Conservation (phyloP, 139 green algal species). For the Coccomyxa sp. region DNA sequence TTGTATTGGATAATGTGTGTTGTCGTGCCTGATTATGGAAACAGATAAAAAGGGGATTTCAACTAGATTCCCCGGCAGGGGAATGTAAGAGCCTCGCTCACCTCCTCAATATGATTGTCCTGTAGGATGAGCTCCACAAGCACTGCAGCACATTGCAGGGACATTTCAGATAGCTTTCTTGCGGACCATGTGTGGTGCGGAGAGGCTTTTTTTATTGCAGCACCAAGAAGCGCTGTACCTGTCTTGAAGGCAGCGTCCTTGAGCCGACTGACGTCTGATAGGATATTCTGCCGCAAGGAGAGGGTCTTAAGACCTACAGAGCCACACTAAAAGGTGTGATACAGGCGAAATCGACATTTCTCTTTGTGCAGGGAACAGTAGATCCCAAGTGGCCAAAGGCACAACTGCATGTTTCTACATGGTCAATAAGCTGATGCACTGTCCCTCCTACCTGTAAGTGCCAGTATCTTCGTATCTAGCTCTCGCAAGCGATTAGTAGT, state of each 20-base stretch:
- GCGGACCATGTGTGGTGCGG: slow-evolving; percentile 6
- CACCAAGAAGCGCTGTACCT: slow-evolving; percentile 1
- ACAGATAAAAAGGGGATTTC: background rate
- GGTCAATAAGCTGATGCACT: background rate
- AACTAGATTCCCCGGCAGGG: background rate
- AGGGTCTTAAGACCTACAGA: slow-evolving; percentile 61
- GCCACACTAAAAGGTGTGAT: background rate
- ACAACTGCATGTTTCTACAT: too few relatives aligned
- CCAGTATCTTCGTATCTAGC: slow-evolving; percentile 67
- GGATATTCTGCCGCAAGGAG: slow-evolving; percentile 82
- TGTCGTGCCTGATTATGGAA: too few relatives aligned
- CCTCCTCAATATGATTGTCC: slow-evolving; percentile 75
- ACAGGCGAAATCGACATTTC: background rate
- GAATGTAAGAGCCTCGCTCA: background rate
- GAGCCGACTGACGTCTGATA: slow-evolving; percentile 36
- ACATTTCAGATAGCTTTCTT: background rate
- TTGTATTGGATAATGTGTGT: too few relatives aligned
- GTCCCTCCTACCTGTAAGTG: slow-evolving; percentile 44
- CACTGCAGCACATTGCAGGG: background rate
- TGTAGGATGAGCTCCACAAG: slow-evolving; percentile 73
- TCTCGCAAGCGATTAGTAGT: slow-evolving; percentile 74
- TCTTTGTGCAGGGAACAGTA: background rate
- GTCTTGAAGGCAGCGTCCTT: slow-evolving; percentile 20
- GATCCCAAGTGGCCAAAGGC: background rate
- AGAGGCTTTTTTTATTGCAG: background rate